Evolutionary conservation across 768 basidiomycete species (phyloP).

Genomic region (Lentinula raphanica): DNA sequence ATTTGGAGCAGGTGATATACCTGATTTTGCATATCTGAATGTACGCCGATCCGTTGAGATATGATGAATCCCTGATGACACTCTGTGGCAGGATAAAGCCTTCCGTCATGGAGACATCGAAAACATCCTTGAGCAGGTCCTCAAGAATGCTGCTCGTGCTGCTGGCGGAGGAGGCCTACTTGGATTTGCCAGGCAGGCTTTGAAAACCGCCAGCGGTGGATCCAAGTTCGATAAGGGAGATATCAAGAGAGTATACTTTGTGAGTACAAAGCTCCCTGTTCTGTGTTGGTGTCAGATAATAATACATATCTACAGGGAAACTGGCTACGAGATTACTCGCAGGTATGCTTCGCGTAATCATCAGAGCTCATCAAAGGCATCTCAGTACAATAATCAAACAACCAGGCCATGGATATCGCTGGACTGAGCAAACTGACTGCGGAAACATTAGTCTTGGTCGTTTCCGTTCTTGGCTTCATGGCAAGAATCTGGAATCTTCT

Average conservation of each 20-base stretch:
- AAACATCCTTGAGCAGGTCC: constrained; percentile 54
- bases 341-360: constrained; percentile 26
- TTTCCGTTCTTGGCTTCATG: constrained; percentile 56
- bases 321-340: constrained; percentile 68
- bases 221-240: constrained; percentile 61
- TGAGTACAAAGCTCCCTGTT: constrained; percentile 24
- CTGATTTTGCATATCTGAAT: constrained; percentile 63
- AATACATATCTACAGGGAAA: constrained; percentile 40
- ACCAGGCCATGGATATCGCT: constrained; percentile 65
- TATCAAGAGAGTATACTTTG: constrained; percentile 65
- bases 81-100: constrained; percentile 43
- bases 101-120: constrained; percentile 78
- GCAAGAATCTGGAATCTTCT: constrained; percentile 21
- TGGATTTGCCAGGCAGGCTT: constrained; percentile 42
- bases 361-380: neutral
- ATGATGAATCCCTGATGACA: neutral
- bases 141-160: constrained; percentile 47
- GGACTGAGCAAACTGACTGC: constrained; percentile 60
- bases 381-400: neutral
- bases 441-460: constrained; percentile 57
- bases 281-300: neutral
- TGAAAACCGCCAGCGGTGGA: constrained; percentile 41
- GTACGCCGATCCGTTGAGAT: constrained; percentile 24
- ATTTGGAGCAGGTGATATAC: constrained; percentile 67
- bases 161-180: constrained; percentile 45